These are phyloP conservation scores for Centaurea solstitialis DNA, from an alignment of 129 eudicot genomes.

Conservation along the genomic window DNA sequence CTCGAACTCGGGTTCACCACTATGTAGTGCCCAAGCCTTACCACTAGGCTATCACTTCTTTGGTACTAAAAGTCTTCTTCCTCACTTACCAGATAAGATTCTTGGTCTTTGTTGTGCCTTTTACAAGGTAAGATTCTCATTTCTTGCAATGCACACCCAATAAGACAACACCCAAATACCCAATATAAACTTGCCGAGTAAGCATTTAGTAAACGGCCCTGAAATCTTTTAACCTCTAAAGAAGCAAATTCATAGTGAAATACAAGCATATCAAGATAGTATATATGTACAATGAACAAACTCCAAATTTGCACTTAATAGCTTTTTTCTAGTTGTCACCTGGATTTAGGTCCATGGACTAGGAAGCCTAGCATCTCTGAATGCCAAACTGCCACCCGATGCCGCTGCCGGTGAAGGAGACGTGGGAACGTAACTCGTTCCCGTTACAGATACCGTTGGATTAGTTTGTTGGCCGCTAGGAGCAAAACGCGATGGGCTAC, in stretches of 20 bases:
- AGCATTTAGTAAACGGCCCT: not conserved
- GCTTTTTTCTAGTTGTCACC: not conserved
- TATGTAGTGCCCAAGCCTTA: too few relatives aligned
- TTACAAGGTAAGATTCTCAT: not conserved
- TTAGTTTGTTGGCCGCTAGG: slow-evolving; percentile 58
- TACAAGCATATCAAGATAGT: not conserved
- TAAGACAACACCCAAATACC: not conserved
- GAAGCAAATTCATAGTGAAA: not conserved
- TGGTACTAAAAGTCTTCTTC: not conserved
- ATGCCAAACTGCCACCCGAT: slow-evolving; percentile 64
- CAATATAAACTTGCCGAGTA: not conserved
- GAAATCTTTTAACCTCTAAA: not conserved
- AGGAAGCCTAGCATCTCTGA: slow-evolving; percentile 54
- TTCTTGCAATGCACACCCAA: not conserved
- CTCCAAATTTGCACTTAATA: not conserved
- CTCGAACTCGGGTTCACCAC: too few relatives aligned
- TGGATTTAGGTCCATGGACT: slow-evolving; percentile 64
- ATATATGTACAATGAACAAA: not conserved
- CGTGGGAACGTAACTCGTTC: slow-evolving; percentile 60
- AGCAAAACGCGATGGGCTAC: slow-evolving; percentile 73
- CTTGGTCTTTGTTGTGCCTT: not conserved
- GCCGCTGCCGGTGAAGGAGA: slow-evolving; percentile 84
- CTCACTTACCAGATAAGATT: not conserved
- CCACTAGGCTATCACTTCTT: too few relatives aligned
- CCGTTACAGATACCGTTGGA: slow-evolving; percentile 53